Base-by-base conservation (phyloP, 2,329 filamentous ascomycete species). In the Colletotrichum cereale region DNA sequence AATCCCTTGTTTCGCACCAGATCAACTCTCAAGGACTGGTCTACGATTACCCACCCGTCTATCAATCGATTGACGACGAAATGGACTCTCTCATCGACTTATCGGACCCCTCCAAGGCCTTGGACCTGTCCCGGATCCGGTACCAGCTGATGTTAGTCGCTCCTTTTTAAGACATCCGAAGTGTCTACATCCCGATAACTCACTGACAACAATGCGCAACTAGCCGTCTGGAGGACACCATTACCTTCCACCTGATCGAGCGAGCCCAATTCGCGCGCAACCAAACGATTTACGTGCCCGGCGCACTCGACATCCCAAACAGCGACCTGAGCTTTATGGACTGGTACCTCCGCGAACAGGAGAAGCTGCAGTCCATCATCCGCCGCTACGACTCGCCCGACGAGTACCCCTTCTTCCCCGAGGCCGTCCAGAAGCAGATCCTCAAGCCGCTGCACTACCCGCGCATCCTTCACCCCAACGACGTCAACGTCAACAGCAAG, bases 261-360 rank as follows among this genome's bases (percentile, higher is more conserved):
- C 92, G 96, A 50, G 96, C 96, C n/a, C 96, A 99, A 82, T 99
- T 98, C 82, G 94, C 96, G 5, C 88, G 97, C 75, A 98, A 98
- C 84, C 86, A 89, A 79, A 94, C 91, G 77, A 95, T 98, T 82
- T 99, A 99, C 84, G 82, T 85, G 16, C 89, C 94, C 10, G 93
- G 92, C 72, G 93, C 93, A n/a, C 87, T 98, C 56, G 85, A 89
- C 40, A 92, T 98, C 74, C 95, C 94, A 24, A 84, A 90, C 79
- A 89, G 86, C 80, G 80, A 89, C 63, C 88, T 96, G 67, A 95
- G 92, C 81, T 93, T 99, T 80, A 90, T 97, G 81, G 96, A 98
- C 86, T 99, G 96, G 93, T 92, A 97, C 80, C 90, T 98, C 36
- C 88, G 87, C 75, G 93, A 97, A 81, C 94, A 97, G 80, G 96